A percentile compares a stretch with the other conserved stretches of the same genome.
Conservation (phyloP, 768 basidiomycete species). For the Termitomyces sp. region DNA sequence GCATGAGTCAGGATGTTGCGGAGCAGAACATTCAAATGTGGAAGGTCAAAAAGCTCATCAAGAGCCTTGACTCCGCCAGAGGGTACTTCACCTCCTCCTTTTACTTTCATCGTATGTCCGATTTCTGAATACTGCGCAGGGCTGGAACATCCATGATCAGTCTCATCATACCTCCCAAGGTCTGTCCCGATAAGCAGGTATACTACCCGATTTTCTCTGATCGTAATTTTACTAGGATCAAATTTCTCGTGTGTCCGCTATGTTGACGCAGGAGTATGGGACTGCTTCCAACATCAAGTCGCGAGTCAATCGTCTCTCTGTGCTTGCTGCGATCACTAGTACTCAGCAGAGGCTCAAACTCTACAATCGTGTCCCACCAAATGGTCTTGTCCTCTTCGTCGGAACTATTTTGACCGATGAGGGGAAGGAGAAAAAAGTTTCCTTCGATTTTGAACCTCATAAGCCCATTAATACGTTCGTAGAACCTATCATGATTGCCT, state of each 20-base stretch:
- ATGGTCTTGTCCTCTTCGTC: slow-evolving; percentile 96
- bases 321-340: slow-evolving; percentile 95
- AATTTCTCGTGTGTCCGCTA: slow-evolving; percentile 89
- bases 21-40: slow-evolving; percentile 97
- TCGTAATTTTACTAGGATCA: slow-evolving; percentile 56
- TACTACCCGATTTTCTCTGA: slow-evolving; percentile 11
- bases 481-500: background rate
- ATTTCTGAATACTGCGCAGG: slow-evolving; percentile 33
- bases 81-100: slow-evolving; percentile 46
- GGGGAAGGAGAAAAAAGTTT: slow-evolving; percentile 99
- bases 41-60: slow-evolving; percentile 99
- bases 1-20: slow-evolving; percentile 80
- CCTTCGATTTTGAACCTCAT: slow-evolving; percentile 97
- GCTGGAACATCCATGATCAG: slow-evolving; percentile 99
- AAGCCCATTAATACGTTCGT: slow-evolving; percentile 98
- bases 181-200: slow-evolving; percentile 27
- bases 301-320: slow-evolving; percentile 95
- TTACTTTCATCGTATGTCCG: slow-evolving; percentile 20
- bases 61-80: slow-evolving; percentile 92
- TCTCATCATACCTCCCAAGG: slow-evolving; percentile 94
- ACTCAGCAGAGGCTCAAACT: slow-evolving; percentile 97
- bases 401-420: slow-evolving; percentile 98
- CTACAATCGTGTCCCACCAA: slow-evolving; percentile 94
- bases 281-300: slow-evolving; percentile 99
- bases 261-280: slow-evolving; percentile 98